phyloP scores from a whole-genome alignment of 805 yeast species.

The Myxozyma kluyveri region DNA sequence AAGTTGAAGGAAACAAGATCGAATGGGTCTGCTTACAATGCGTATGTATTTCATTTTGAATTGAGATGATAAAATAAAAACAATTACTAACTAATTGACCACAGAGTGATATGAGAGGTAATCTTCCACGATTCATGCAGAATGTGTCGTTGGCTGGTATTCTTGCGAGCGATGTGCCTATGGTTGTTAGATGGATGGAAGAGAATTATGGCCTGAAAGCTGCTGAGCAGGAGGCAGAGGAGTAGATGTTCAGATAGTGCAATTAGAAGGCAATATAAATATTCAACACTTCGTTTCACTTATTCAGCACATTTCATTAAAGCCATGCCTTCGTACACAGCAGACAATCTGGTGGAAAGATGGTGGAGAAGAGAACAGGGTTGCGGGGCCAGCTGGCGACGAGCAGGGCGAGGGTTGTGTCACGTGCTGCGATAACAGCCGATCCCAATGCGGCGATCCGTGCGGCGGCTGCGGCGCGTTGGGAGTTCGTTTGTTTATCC shows the following conservation, averaged over 20 bases:
- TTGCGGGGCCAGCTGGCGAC: no score
- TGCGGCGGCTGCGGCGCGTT: neutral
- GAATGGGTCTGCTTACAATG: conserved; percentile 19
- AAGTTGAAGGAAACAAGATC: conserved; percentile 9
- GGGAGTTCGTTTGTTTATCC: neutral
- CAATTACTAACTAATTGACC: neutral
- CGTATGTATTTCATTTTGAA: conserved; percentile 4
- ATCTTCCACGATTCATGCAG: conserved; percentile 24
- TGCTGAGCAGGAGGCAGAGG: no score
- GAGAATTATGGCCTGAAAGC: conserved; percentile 11
- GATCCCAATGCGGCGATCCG: no score
- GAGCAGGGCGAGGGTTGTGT: no score
- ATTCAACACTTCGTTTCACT: no score
- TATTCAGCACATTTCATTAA: no score
- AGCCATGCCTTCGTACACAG: no score
- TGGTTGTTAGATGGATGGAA: conserved; percentile 23
- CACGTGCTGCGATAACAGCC: no score
- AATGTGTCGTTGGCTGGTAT: conserved; percentile 21
- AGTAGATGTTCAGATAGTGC: neutral
- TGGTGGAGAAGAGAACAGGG: no score
- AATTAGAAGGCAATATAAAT: no score
- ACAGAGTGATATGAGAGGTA: conserved; percentile 28
- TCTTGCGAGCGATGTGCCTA: conserved; percentile 15
- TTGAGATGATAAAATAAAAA: neutral
- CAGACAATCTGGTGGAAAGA: no score